These are phyloP conservation scores for Firmiana major DNA, from an alignment of 345 rosid species.

Conservation along the genomic window DNA sequence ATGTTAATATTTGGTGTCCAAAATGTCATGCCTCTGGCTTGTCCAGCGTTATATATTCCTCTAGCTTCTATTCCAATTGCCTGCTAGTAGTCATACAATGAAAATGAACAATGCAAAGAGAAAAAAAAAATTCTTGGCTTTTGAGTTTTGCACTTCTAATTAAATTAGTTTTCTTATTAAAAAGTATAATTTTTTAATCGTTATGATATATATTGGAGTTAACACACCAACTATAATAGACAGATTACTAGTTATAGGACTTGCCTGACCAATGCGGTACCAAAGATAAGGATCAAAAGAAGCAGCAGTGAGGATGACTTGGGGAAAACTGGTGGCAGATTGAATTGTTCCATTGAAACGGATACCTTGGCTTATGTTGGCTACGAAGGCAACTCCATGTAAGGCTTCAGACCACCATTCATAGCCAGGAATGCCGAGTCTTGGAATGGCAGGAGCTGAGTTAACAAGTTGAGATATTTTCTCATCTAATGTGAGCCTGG, in stretches of 20 bases:
- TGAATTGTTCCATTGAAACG: constrained; percentile 49
- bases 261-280: constrained; percentile 84
- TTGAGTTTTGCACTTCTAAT: not conserved
- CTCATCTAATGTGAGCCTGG: constrained; percentile 75
- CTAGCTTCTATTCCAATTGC: constrained; percentile 66
- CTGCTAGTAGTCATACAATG: constrained; percentile 19
- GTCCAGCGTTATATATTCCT: constrained; percentile 64
- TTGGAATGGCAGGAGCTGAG: constrained; percentile 58
- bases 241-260: constrained; percentile 1
- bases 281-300: constrained; percentile 66
- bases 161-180: not conserved
- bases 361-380: constrained; percentile 45
- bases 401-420: constrained; percentile 97
- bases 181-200: too few relatives aligned
- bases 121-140: not conserved
- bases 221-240: too few relatives aligned
- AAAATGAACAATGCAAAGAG: not conserved
- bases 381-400: constrained; percentile 57
- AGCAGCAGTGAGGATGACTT: constrained; percentile 77
- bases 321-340: constrained; percentile 85
- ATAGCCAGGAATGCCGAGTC: constrained; percentile 76
- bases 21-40: constrained; percentile 66
- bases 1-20: constrained; percentile 88
- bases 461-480: constrained; percentile 78
- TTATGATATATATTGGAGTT: too few relatives aligned